Conservation (phyloP, 169 alveolate species). For the Plasmodium coatneyi region DNA sequence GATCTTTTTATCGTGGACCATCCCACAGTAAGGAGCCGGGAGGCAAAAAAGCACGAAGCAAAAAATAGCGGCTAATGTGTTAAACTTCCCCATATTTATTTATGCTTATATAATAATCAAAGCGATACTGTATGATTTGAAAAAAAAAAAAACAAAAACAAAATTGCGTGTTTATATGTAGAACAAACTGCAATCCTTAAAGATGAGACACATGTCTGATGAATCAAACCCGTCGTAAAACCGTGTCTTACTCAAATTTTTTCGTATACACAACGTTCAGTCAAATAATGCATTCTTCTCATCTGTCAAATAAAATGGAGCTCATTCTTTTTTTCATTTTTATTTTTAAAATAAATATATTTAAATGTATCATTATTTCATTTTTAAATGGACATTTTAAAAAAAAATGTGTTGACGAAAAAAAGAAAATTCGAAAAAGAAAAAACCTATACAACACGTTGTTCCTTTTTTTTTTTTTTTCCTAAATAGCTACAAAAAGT, state of each 20-base stretch:
- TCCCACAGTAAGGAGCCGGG: conserved; percentile 11
- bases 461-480: conserved; percentile 15
- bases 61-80: conserved; percentile 29
- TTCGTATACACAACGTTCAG: neutral
- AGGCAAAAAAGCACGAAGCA: conserved; percentile 32
- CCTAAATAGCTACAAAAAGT: conserved; percentile 6
- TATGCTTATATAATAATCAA: conserved; percentile 13
- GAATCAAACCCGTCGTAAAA: neutral
- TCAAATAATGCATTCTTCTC: neutral
- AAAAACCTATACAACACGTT: neutral
- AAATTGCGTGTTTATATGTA: neutral
- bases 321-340: neutral
- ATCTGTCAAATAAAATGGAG: neutral
- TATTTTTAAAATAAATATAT: neutral
- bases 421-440: neutral
- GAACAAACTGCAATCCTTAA: neutral
- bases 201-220: neutral
- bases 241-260: conserved; percentile 1
- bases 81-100: conserved; percentile 27
- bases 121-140: neutral
- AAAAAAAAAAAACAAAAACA: conserved; percentile 9
- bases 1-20: conserved; percentile 35
- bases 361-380: neutral
- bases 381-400: neutral
- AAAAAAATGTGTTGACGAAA: neutral